These are phyloP conservation scores for Monosporozyma yasuniensis DNA, from an alignment of 805 yeast genomes.

Conservation along the genomic window DNA sequence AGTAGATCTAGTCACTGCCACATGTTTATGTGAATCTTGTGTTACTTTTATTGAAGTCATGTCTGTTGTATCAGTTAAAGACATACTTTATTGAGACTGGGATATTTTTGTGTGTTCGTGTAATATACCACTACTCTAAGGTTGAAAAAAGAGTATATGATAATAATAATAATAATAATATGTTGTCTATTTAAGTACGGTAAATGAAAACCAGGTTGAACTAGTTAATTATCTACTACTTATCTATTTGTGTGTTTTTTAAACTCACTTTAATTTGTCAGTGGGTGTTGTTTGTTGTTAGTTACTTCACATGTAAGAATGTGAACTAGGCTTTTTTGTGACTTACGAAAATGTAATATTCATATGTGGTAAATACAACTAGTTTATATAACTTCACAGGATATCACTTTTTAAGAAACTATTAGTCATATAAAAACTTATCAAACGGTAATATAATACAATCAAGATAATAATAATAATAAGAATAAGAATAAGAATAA, in stretches of 20 bases:
- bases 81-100: neutral
- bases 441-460: no score
- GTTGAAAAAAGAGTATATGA: neutral
- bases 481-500: no score
- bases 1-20: constrained; percentile 26
- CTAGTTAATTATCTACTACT: neutral
- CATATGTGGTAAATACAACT: no score
- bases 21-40: constrained; percentile 1
- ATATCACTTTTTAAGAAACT: no score
- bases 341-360: no score
- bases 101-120: neutral
- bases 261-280: no score
- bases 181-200: neutral
- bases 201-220: neutral
- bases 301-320: no score
- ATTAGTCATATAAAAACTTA: no score
- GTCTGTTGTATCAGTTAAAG: neutral
- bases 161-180: neutral
- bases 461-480: no score
- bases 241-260: neutral
- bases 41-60: neutral
- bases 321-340: no score
- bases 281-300: no score
- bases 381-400: no score
- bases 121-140: neutral